Percentiles rank a stretch among this genome's conserved stretches.
Conservation (phyloP, 2,329 filamentous ascomycete genomes). For the Neoascochyta sp. region DNA sequence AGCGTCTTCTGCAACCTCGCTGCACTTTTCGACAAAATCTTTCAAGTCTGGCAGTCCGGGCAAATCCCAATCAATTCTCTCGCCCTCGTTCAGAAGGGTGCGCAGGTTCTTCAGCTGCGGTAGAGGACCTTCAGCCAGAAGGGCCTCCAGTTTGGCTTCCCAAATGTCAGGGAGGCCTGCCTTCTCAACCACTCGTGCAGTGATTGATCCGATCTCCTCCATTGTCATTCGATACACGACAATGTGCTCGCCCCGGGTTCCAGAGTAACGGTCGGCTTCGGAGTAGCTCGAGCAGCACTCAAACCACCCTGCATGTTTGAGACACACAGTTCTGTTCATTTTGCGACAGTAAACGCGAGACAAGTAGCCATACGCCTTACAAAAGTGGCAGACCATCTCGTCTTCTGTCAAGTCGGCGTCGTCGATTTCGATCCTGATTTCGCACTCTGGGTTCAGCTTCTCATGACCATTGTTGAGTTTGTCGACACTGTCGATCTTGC, state of each 20-base stretch:
- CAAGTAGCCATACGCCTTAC: conserved; percentile 87
- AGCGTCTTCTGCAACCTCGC: conserved; percentile 96
- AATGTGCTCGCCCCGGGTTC: conserved; percentile 57
- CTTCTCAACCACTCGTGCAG: conserved; percentile 79
- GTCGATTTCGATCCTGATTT: conserved; percentile 33
- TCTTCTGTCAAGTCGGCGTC: conserved; percentile 81
- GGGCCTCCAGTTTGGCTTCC: conserved; percentile 83
- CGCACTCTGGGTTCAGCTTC: conserved; percentile 13
- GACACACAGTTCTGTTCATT: conserved; percentile 76
- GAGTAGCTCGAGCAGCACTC: conserved; percentile 69
- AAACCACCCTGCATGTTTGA: conserved; percentile 74
- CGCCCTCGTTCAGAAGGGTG: conserved; percentile 82
- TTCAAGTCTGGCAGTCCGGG: conserved; percentile 76
- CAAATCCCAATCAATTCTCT: conserved; percentile 90
- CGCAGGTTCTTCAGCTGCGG: conserved; percentile 85
- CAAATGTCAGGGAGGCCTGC: conserved; percentile 80
- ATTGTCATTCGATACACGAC: conserved; percentile 75
- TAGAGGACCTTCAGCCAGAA: conserved; percentile 76
- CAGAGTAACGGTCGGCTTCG: conserved; percentile 63
- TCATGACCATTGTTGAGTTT: conserved; percentile 17
- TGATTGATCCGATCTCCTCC: conserved; percentile 62
- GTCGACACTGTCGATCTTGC: conserved; percentile 53
- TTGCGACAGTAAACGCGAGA: conserved; percentile 84
- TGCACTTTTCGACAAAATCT: conserved; percentile 91
- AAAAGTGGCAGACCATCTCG: conserved; percentile 86